Evolutionary conservation across 257 asterid species (phyloP).

Genomic region (Jasminum sambac): DNA sequence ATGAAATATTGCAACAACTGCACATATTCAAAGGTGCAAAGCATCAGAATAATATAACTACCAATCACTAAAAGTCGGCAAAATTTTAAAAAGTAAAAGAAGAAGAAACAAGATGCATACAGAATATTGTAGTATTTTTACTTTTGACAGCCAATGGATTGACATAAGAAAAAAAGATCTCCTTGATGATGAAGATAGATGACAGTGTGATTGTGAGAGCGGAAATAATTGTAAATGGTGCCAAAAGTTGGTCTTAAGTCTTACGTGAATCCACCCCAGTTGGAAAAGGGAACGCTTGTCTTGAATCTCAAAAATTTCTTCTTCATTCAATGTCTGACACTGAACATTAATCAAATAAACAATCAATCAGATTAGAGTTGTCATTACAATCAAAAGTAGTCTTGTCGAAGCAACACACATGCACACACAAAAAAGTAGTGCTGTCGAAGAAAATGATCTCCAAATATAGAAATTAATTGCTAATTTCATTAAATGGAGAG

Average conservation of each 20-base stretch:
- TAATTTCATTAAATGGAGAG: background rate
- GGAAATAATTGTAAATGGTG: background rate
- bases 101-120: background rate
- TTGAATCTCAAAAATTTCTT: conserved; percentile 54
- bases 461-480: background rate
- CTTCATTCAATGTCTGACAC: conserved; percentile 63
- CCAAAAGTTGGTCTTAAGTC: conserved; percentile 24
- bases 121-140: background rate
- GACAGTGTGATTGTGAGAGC: background rate
- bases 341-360: conserved; percentile 22
- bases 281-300: conserved; percentile 49
- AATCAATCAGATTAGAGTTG: background rate
- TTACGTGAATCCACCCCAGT: conserved; percentile 67
- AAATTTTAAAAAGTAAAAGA: background rate
- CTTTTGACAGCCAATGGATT: background rate
- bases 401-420: no score
- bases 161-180: background rate
- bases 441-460: background rate
- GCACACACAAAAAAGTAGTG: no score
- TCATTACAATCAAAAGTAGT: background rate
- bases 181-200: background rate
- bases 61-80: background rate
- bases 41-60: background rate
- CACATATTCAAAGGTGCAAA: background rate
- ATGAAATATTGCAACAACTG: background rate